Base-by-base conservation (phyloP, 495 filamentous ascomycete genomes). In the Cryomyces minteri region DNA sequence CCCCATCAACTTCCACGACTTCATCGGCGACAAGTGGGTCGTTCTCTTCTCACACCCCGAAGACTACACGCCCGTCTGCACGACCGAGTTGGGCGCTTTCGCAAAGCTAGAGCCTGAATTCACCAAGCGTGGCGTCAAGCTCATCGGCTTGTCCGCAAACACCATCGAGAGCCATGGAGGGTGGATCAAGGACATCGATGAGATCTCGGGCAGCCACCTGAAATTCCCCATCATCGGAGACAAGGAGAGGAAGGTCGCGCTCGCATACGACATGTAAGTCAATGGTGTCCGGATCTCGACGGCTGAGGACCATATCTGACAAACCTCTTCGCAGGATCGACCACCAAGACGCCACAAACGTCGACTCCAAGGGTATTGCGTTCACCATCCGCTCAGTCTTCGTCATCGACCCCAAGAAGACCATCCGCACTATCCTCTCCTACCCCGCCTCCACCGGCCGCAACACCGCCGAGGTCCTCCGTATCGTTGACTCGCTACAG, bases 381-480 rank as follows among this genome's bases (percentile, higher is more conserved):
- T 94, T 96, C 68, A 96, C 90, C 61, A 95, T 98, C 71, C 88
- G 90, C 59, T 93, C 85, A 52, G 92, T 96, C 65, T 98, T 96
- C 74, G 71, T 96, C 70, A 92, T 98, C 64, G 90, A 96, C 71
- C 92, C 90, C 46, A 93, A 80, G 74, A 95, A 96, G 78, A 87
- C 79, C 55, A 95, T 96, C 65, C 86, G 90, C 56, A 78, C 86
- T 57, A 95, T 94, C 63, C 74, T 96, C 51, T 80, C 87, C 54
- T 98, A 95, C 74, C 92, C 92, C 12, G 90, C 92, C 47, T 94
- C 86, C 39, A 96, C 92, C 31, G 92, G 90, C 60, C 85, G 90
- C 57, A 98, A 96, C 70, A 82, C 84, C 47, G 87, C 85, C 54
- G 90, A 96, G 68, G 84, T 98, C 45, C 76, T 98, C 49, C 84